These are phyloP conservation scores for Scheffersomyces stipitis DNA, from an alignment of 805 yeast genomes.

Conservation along the genomic window DNA sequence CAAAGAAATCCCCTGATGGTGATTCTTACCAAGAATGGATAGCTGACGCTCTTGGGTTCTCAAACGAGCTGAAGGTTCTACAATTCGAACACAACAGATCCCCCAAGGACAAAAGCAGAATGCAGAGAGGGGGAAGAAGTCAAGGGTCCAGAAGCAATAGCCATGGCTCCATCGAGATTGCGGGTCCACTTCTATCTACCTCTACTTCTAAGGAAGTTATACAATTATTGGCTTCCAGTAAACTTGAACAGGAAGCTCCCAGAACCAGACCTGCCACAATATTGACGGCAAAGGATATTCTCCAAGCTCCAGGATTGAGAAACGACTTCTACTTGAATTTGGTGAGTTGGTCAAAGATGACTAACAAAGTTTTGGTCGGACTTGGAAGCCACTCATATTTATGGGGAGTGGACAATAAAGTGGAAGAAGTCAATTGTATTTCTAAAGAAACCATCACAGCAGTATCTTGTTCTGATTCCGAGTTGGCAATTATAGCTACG, in stretches of 20 bases:
- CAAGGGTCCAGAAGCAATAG: slow-evolving; percentile 10
- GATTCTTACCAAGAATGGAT: slow-evolving; percentile 35
- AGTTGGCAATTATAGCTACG: slow-evolving; percentile 55
- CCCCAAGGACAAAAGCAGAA: background rate
- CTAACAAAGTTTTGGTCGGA: slow-evolving; percentile 63
- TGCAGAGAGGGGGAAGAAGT: no score
- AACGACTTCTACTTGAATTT: slow-evolving; percentile 79
- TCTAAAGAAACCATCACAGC: slow-evolving; percentile 52
- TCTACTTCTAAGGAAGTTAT: slow-evolving; percentile 9
- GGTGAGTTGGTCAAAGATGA: slow-evolving; percentile 63
- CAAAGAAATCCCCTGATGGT: background rate
- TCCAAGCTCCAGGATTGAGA: slow-evolving; percentile 64
- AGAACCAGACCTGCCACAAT: slow-evolving; percentile 3
- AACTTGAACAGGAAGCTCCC: background rate
- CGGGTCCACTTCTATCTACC: slow-evolving; percentile 14
- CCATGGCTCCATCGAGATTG: slow-evolving; percentile 10
- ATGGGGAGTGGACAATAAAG: slow-evolving; percentile 53
- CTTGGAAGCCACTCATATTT: slow-evolving; percentile 55
- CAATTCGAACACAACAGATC: slow-evolving; percentile 18
- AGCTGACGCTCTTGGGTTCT: slow-evolving; percentile 52
- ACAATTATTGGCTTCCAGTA: slow-evolving; percentile 7
- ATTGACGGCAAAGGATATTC: slow-evolving; percentile 9
- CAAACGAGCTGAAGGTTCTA: slow-evolving; percentile 41
- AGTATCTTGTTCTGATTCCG: slow-evolving; percentile 53
- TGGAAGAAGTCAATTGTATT: slow-evolving; percentile 47